Evolutionary conservation across 1,284 basidiomycete genomes (phyloP).

Genomic region (Cryptococcus jaspeensis): DNA sequence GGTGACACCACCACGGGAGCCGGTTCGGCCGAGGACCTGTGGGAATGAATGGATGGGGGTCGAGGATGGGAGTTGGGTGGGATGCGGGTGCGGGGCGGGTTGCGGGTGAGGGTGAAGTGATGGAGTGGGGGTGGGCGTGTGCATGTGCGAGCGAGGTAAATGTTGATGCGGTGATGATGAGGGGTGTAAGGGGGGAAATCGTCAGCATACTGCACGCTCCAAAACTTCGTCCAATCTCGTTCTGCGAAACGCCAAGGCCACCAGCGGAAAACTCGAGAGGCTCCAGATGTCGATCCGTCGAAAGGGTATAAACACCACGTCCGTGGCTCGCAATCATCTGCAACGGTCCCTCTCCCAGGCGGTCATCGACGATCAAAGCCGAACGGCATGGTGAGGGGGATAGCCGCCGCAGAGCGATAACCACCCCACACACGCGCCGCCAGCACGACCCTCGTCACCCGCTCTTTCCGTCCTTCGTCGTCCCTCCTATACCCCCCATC

Average conservation of each 20-base stretch:
- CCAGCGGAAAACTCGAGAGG: neutral
- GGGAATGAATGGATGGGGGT: neutral
- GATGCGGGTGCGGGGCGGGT: neutral
- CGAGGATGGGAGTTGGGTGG: neutral
- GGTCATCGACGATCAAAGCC: too few relatives aligned
- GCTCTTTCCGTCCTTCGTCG: neutral
- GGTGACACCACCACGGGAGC: constrained; percentile 98
- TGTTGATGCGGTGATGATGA: too few relatives aligned
- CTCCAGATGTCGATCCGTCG: too few relatives aligned
- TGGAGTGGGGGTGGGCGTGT: neutral
- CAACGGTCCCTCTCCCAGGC: too few relatives aligned
- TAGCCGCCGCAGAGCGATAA: neutral
- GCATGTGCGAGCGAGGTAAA: neutral
- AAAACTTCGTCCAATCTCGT: neutral
- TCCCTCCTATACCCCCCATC: neutral
- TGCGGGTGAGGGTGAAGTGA: neutral
- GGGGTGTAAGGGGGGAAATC: neutral
- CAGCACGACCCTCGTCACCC: neutral
- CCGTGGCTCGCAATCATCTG: too few relatives aligned
- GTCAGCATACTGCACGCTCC: constrained; percentile 3
- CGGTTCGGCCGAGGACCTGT: constrained; percentile 96
- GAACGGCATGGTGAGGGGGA: neutral
- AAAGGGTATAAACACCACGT: too few relatives aligned
- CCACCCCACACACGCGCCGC: neutral
- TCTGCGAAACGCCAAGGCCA: neutral